These are phyloP conservation scores for Patellaria atrata DNA, from an alignment of 495 filamentous ascomycete species.

Conservation along the genomic window DNA sequence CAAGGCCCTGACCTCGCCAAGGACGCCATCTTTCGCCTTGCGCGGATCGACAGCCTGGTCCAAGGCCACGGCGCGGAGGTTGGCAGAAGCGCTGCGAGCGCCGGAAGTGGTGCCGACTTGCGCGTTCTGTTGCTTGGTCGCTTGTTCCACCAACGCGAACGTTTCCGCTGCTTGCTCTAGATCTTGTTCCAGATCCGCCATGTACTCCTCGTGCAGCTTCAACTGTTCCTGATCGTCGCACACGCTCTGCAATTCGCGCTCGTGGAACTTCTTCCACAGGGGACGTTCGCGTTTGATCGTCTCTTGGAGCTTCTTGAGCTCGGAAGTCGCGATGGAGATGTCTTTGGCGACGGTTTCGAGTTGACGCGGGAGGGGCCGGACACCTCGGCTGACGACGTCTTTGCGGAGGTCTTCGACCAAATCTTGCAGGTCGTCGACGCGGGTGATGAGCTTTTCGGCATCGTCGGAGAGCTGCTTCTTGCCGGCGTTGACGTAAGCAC, in stretches of 20 bases:
- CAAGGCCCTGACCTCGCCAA: conserved; percentile 86
- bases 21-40: conserved; percentile 75
- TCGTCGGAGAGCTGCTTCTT: conserved; percentile 74
- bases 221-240: conserved; percentile 90
- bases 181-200: conserved; percentile 83
- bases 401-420: conserved; percentile 93
- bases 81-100: conserved; percentile 14
- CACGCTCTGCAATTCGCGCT: conserved; percentile 84
- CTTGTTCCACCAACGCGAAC: conserved; percentile 88
- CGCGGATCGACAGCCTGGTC: conserved; percentile 54
- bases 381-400: conserved; percentile 86
- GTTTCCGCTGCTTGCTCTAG: conserved; percentile 86
- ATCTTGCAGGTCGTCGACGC: conserved; percentile 93
- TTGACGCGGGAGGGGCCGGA: conserved; percentile 82
- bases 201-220: conserved; percentile 86
- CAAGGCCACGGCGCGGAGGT: conserved; percentile 38
- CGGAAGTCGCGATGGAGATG: conserved; percentile 60
- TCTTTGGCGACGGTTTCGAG: conserved; percentile 79
- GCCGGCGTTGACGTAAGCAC: conserved; percentile 67
- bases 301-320: conserved; percentile 91
- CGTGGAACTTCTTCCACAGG: conserved; percentile 96
- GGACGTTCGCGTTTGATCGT: conserved; percentile 86
- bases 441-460: conserved; percentile 72
- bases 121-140: conserved; percentile 87
- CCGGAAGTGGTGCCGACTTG: conserved; percentile 26